phyloP scores from a whole-genome alignment of 2,329 filamentous ascomycete genomes.

The Fusarium fujikuroi region DNA sequence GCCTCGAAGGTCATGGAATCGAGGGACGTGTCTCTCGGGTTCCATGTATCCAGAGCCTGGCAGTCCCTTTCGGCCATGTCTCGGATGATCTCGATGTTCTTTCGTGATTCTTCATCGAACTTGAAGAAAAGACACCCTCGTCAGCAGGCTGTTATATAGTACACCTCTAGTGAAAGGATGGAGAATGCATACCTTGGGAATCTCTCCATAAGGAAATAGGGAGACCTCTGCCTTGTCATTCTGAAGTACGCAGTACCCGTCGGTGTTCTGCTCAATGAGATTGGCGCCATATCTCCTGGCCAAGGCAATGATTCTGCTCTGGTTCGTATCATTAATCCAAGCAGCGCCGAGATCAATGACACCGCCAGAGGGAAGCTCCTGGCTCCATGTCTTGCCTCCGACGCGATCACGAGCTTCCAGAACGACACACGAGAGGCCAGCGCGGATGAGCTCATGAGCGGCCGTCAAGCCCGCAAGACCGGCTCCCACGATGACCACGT shows the following conservation, averaged over 20 bases:
- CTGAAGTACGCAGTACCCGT: background rate
- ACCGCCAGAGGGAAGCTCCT: background rate
- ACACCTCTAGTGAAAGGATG: background rate
- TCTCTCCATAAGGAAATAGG: background rate
- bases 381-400: background rate
- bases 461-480: background rate
- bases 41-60: background rate
- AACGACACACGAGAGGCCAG: background rate
- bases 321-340: background rate
- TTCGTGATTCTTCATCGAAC: background rate
- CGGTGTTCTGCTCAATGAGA: background rate
- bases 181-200: background rate
- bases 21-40: background rate
- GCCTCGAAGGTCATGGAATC: background rate
- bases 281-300: background rate
- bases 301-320: background rate
- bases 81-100: background rate
- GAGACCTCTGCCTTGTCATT: background rate
- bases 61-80: background rate
- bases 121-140: background rate
- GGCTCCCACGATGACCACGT: background rate
- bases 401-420: background rate
- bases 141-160: background rate
- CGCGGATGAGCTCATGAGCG: background rate
- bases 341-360: background rate